Evolutionary conservation across 129 eudicot species (phyloP), one percentile per base, ranked within the genome.

Genomic region (Deinandra increscens): DNA sequence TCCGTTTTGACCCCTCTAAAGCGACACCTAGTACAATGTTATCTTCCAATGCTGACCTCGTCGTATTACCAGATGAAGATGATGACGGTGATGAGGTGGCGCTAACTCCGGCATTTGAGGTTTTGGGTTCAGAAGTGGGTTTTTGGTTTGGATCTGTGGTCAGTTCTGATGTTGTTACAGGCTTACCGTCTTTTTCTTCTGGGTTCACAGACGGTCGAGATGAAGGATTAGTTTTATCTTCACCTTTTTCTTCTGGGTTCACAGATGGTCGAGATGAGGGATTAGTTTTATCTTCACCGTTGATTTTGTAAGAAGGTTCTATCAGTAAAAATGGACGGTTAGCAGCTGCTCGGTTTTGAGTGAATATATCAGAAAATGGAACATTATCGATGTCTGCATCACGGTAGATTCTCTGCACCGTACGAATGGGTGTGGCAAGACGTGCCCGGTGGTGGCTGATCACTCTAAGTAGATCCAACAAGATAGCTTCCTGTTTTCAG

Each of bases 1-100:
- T 80, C 71, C 87, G 77, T 75, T 79, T 89, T 44, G 96, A 84
- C 53, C 96, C 96, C 55, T 86, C 96, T 70, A 89, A 72, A 48
- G 96, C 96, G 74, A 89, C 96, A 60, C 96, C 93, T 59, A 89
- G 85, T 59, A 89, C 81, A 36, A 89, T 89, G 62, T 89, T 89
- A 73, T 89, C 92, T 75, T 89, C 90, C 73, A 89, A 72, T 22
- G 75, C 78, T 41, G 81, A 69, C 33, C 84, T 72, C 37, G 79
- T 72, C 37, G 79, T 10, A 1, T 60, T 75, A 23, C 69, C 36
- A 1, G 76, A 33, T 39, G 78, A 65, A 36, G 84, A 36, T 17
- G 72, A 12, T 5, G 60, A 8, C n/a, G 60, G 22, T 18, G 44
- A 15, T 18, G 70, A 7, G 8, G 54, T 6, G 66, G 43, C 12